Evolutionary conservation across 2,329 filamentous ascomycete species (phyloP).

Genomic region (Colletotrichum sidae): DNA sequence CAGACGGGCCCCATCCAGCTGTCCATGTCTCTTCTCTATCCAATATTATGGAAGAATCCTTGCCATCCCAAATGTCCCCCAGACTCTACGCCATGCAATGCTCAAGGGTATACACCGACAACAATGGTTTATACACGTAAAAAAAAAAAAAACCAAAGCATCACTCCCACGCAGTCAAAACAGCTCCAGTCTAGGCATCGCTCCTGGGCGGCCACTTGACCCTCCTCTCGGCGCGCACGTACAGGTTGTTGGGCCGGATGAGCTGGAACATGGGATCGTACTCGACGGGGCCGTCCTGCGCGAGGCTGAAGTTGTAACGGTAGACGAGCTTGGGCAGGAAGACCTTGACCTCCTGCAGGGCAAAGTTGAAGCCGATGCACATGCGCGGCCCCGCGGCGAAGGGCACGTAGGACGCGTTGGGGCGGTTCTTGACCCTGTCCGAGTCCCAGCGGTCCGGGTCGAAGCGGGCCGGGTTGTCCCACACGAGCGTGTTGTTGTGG

Average conservation of each 20-base stretch:
- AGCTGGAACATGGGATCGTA: slow-evolving; percentile 71
- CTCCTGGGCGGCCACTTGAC: slow-evolving; percentile 58
- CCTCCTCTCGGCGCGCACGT: slow-evolving; percentile 61
- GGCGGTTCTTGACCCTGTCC: slow-evolving; percentile 62
- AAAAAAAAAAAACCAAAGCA: slow-evolving; percentile 3
- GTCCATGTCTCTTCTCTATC: neutral
- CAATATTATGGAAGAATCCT: neutral
- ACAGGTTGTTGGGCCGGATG: slow-evolving; percentile 66
- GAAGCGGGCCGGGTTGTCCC: slow-evolving; percentile 69
- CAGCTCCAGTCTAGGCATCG: neutral
- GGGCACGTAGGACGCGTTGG: slow-evolving; percentile 65
- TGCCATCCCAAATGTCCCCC: slow-evolving; percentile 19
- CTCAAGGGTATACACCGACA: slow-evolving; percentile 36
- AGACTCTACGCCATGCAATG: slow-evolving; percentile 29
- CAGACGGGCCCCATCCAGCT: slow-evolving; percentile 15
- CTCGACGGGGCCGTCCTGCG: slow-evolving; percentile 62
- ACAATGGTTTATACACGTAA: slow-evolving; percentile 31
- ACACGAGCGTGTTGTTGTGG: slow-evolving; percentile 64
- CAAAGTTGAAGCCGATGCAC: slow-evolving; percentile 75
- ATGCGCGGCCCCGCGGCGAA: slow-evolving; percentile 68
- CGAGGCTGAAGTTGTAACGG: slow-evolving; percentile 66
- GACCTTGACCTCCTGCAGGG: slow-evolving; percentile 70
- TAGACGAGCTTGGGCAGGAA: slow-evolving; percentile 69
- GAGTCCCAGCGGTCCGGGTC: slow-evolving; percentile 71
- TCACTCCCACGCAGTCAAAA: neutral